Base-by-base conservation (phyloP, 768 basidiomycete genomes). In the Tylopilus plumbeoviolaceoides region DNA sequence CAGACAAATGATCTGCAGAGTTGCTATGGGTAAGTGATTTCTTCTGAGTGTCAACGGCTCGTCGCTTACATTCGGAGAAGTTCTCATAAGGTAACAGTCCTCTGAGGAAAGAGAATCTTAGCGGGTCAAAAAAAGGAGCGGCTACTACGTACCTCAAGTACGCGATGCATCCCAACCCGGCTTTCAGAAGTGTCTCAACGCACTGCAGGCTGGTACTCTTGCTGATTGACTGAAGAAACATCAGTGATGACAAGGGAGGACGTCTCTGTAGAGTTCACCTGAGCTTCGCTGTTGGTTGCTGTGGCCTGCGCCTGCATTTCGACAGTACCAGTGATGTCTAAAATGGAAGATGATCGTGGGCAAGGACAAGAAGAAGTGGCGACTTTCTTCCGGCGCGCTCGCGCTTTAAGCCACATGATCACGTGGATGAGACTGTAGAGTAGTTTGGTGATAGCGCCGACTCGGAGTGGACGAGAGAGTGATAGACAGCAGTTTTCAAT, bases 31-130 rank as follows among this genome's bases (percentile, higher is more conserved):
- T 5, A n/a, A 23, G 4, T 44, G 14, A 9, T 47, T 28, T 44
- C 21, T n/a, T n/a, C 20, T 15, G 33, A 38, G 10, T 23, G 30
- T 3, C 10, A 30, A 7, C 8, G 12, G 7, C 14, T 52, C 4
- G 25, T 18, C 21, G 53, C 70, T 47, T 55, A 85, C 88, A 83
- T 65, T 83, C 78, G 11, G 78, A 76, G 62, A 91, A 91, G 63
- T 91, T 91, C 49, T 91, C 89, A 39, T 83, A 82, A 7, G 89
- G 89, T 9, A 91, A 75, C 9, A 91, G 67, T 60, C 88, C 85
- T 63, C 89, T 91, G 48, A 50, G 27, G 28, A 53, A 51, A 30
- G 28, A 53, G 44, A 44, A 39, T 56, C 20, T 62, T 47, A 54
- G 59, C 50, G 10, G 18, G 51, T 11, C 28, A 27, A 12, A 17